Percentiles rank a stretch among this genome's conserved stretches.
Conservation (phyloP, 2,329 filamentous ascomycete species). For the Exserohilum turcica region DNA sequence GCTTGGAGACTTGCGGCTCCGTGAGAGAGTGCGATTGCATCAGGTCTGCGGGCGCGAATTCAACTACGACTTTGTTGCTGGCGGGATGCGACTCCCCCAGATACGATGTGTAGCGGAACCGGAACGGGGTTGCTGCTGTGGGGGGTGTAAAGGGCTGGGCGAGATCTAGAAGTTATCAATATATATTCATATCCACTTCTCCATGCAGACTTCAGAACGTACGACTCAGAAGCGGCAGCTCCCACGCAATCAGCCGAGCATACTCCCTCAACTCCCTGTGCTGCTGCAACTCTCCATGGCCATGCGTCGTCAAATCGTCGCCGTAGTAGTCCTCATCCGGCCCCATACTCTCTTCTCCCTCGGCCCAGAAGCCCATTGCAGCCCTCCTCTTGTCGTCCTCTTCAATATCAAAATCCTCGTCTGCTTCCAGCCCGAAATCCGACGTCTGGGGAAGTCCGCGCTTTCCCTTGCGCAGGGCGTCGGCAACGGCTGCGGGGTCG, state of each 20-base stretch:
- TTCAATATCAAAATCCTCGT: slow-evolving; percentile 34
- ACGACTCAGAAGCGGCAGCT: slow-evolving; percentile 91
- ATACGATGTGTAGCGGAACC: slow-evolving; percentile 96
- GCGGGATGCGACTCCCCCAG: slow-evolving; percentile 93
- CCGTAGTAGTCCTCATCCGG: slow-evolving; percentile 70
- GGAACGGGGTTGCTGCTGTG: slow-evolving; percentile 69
- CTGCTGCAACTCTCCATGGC: slow-evolving; percentile 84
- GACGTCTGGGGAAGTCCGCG: slow-evolving; percentile 23
- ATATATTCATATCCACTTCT: background rate
- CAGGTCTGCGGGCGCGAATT: slow-evolving; percentile 79
- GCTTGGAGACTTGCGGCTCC: slow-evolving; percentile 72
- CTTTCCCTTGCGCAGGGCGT: slow-evolving; percentile 33
- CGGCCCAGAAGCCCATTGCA: slow-evolving; percentile 43
- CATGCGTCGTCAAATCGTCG: slow-evolving; percentile 82
- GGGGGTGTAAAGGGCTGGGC: slow-evolving; percentile 81
- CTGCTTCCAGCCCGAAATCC: slow-evolving; percentile 24
- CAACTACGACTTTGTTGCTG: slow-evolving; percentile 89
- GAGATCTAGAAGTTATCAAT: slow-evolving; percentile 63
- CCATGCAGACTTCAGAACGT: slow-evolving; percentile 54
- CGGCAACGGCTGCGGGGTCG: slow-evolving; percentile 26
- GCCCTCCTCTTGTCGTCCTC: slow-evolving; percentile 21
- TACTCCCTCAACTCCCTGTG: slow-evolving; percentile 89
- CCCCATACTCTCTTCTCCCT: slow-evolving; percentile 56
- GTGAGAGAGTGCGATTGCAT: slow-evolving; percentile 71
- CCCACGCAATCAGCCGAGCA: slow-evolving; percentile 86